These are phyloP conservation scores for Somion occarium DNA, from an alignment of 1,284 basidiomycete genomes.

Conservation along the genomic window DNA sequence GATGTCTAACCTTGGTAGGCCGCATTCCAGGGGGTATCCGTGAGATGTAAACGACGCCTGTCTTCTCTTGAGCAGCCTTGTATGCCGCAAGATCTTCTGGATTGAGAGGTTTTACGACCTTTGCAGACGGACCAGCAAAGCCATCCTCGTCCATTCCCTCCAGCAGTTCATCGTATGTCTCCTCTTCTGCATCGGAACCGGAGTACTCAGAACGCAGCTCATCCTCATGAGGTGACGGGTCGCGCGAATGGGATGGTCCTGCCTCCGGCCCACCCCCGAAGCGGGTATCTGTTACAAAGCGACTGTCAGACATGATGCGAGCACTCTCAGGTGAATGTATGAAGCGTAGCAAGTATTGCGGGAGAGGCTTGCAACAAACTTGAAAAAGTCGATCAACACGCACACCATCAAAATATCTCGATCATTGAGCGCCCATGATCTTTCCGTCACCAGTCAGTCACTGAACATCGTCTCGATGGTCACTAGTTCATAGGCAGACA, in stretches of 20 bases:
- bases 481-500: too few species aligned
- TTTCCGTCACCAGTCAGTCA: too few species aligned
- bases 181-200: slow-evolving; percentile 22
- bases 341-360: too few species aligned
- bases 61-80: slow-evolving; percentile 60
- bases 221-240: slow-evolving; percentile 16
- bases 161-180: slow-evolving; percentile 15
- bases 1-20: slow-evolving; percentile 91
- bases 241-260: slow-evolving; percentile 15
- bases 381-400: too few species aligned
- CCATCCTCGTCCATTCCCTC: slow-evolving; percentile 55
- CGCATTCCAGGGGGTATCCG: slow-evolving; percentile 99
- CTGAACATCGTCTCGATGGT: too few species aligned
- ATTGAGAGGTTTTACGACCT: slow-evolving; percentile 65
- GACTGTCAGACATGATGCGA: slow-evolving; percentile 17
- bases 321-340: too few species aligned
- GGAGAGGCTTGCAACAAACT: too few species aligned
- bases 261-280: slow-evolving; percentile 19
- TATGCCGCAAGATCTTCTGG: slow-evolving; percentile 68
- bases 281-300: slow-evolving; percentile 23
- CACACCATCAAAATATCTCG: neutral
- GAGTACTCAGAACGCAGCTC: slow-evolving; percentile 23
- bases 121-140: slow-evolving; percentile 48
- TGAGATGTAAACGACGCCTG: slow-evolving; percentile 93
- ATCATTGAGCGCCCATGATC: too few species aligned